A percentile compares a stretch with the other conserved stretches of the same genome.
Evolutionary conservation across 2,329 filamentous ascomycete genomes (phyloP).

Genomic region (Aspergillus ochraceoroseus): DNA sequence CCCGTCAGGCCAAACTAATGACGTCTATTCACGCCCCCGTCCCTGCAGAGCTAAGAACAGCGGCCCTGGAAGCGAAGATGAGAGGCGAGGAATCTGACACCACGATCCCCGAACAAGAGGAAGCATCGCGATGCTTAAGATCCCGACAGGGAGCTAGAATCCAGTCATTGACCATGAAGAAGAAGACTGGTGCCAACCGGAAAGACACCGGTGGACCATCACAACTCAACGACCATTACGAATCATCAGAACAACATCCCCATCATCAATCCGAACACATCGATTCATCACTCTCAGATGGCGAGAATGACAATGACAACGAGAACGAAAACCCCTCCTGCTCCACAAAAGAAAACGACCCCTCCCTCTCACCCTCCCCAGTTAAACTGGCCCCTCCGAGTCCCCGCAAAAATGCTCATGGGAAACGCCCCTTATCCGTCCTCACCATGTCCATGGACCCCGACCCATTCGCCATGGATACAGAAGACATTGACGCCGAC

Average conservation of each 20-base stretch:
- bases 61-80: constrained; percentile 51
- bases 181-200: constrained; percentile 18
- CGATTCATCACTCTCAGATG: constrained; percentile 9
- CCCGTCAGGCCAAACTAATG: constrained; percentile 56
- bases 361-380: constrained; percentile 39
- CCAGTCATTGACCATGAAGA: constrained; percentile 33
- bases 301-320: constrained; percentile 30
- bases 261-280: constrained; percentile 15
- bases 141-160: constrained; percentile 17
- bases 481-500: constrained; percentile 26
- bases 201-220: constrained; percentile 12
- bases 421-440: constrained; percentile 45
- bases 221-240: constrained; percentile 11
- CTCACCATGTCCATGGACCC: constrained; percentile 30
- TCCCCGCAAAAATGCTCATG: constrained; percentile 34
- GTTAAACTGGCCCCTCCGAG: constrained; percentile 35
- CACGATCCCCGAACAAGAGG: constrained; percentile 26
- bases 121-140: constrained; percentile 17
- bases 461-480: constrained; percentile 25
- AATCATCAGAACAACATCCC: constrained; percentile 14
- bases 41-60: constrained; percentile 42
- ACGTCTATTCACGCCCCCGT: constrained; percentile 57
- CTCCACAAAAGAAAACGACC: constrained; percentile 49
- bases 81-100: constrained; percentile 48
- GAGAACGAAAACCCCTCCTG: constrained; percentile 32